Evolutionary conservation across 2,329 filamentous ascomycete species (phyloP).

Genomic region (Coniochaeta prunicola): DNA sequence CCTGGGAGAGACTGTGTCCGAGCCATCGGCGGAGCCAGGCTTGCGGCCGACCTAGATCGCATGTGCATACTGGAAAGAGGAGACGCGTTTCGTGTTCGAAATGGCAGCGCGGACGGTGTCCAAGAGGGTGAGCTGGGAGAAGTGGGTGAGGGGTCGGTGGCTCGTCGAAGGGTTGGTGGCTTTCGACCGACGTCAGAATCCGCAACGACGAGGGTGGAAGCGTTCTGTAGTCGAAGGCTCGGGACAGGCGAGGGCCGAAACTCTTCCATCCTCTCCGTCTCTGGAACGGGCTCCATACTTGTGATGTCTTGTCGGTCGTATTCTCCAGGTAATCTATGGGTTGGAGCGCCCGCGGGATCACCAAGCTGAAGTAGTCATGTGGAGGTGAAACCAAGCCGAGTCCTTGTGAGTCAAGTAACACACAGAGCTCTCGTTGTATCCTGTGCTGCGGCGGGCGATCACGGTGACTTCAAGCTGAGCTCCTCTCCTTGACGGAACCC

Average conservation of each 20-base stretch:
- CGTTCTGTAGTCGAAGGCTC: constrained; percentile 40
- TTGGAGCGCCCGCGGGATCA: neutral
- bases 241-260: constrained; percentile 53
- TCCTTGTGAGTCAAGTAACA: neutral
- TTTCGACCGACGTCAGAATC: constrained; percentile 40
- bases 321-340: neutral
- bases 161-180: constrained; percentile 46
- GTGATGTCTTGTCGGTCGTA: neutral
- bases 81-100: constrained; percentile 55
- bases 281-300: constrained; percentile 59
- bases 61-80: constrained; percentile 50
- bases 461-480: neutral
- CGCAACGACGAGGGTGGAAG: constrained; percentile 23
- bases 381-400: neutral
- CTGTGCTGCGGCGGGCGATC: neutral
- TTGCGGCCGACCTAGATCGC: constrained; percentile 51
- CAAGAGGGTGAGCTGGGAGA: constrained; percentile 47
- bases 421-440: neutral
- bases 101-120: constrained; percentile 41
- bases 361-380: neutral
- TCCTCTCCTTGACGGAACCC: neutral
- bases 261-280: constrained; percentile 62
- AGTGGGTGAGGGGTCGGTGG: constrained; percentile 48
- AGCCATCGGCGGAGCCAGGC: constrained; percentile 48
- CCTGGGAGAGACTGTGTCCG: constrained; percentile 60